Evolutionary conservation across 2,329 filamentous ascomycete species (phyloP), one percentile per base, ranked within the genome.

Genomic region (Macrophomina pseudophaseolina): DNA sequence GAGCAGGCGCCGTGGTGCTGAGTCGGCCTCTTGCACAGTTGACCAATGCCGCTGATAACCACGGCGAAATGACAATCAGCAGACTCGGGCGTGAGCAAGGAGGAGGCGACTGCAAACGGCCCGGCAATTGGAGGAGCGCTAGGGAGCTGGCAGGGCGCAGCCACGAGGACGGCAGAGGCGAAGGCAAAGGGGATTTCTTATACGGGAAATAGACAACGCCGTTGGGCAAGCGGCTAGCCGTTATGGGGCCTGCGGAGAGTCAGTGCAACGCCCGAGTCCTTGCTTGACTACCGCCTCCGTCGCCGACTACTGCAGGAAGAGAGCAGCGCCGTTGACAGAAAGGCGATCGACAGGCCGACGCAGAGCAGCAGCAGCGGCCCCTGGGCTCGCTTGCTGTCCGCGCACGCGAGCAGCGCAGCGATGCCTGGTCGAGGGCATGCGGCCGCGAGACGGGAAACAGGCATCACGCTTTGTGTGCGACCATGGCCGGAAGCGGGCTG

Each of bases 191-290:
- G 49, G 16, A n/a, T 44, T n/a, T 33, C 42, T 60, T 40, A 30
- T 38, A 28, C 53, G 53, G 53, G 53, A 38, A 35, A 40, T 38
- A 38, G 35, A 54, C 32, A 35, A 38, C 12, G 52, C 32, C n/a
- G 52, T 16, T 38, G 33, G 32, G 28, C 51, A n/a, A 28, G 23
- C 46, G 54, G 54, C 54, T 59, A 59, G 56, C 9, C 40, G 56
- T 11, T 18, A 23, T 16, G 42, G 58, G 48, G 58, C 58, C 58
- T 62, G 58, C n/a, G n/a, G n/a, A 35, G 58, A 62, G 58, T 62
- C 58, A 48, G 58, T 62, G 58, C 32, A 23, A 62, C 58, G 32
- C 44, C 16, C n/a, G 58, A n/a, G n/a, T 18, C 58, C 58, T 49
- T 62, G 54, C 54, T 44, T 32, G 40, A 5, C 53, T 18, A 35